These are phyloP conservation scores for Mucor plumbeus DNA, from an alignment of 371 early-diverging fungal species.

Conservation along the genomic window DNA sequence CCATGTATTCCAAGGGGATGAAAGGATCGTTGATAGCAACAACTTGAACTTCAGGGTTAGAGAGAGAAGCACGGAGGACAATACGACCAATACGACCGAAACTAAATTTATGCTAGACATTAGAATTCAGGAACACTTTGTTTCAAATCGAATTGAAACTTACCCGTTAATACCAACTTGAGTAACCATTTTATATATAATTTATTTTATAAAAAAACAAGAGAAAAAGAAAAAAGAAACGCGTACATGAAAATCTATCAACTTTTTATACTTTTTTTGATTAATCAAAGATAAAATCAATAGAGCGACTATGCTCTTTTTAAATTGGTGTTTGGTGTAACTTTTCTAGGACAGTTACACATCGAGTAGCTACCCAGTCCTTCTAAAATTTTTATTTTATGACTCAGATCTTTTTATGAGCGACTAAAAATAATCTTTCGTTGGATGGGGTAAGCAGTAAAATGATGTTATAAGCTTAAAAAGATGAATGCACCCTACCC, in stretches of 20 bases:
- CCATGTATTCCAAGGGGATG: constrained; percentile 95
- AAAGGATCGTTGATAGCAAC: constrained; percentile 99
- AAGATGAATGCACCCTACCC: too few species aligned
- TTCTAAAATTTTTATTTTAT: neutral
- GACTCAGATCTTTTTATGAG: constrained; percentile 17
- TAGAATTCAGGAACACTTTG: neutral
- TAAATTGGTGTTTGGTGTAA: constrained; percentile 12
- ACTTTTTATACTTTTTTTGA: constrained; percentile 24
- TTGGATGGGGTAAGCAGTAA: too few species aligned
- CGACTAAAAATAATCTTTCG: neutral
- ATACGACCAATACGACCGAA: constrained; percentile 99
- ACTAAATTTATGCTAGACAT: constrained; percentile 31
- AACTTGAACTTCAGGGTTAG: constrained; percentile 77
- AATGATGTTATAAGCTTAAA: too few species aligned
- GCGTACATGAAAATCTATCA: constrained; percentile 1
- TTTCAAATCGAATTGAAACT: constrained; percentile 6
- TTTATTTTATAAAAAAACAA: constrained; percentile 11
- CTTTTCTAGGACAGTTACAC: constrained; percentile 2
- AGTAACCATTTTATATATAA: constrained; percentile 30
- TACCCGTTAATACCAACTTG: constrained; percentile 44
- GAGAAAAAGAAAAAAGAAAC: constrained; percentile 18
- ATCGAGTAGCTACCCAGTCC: constrained; percentile 4
- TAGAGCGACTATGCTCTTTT: neutral
- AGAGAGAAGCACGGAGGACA: constrained; percentile 90
- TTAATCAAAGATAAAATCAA: constrained; percentile 25